phyloP scores from a whole-genome alignment of 768 basidiomycete species.

The Serendipita sp. region DNA sequence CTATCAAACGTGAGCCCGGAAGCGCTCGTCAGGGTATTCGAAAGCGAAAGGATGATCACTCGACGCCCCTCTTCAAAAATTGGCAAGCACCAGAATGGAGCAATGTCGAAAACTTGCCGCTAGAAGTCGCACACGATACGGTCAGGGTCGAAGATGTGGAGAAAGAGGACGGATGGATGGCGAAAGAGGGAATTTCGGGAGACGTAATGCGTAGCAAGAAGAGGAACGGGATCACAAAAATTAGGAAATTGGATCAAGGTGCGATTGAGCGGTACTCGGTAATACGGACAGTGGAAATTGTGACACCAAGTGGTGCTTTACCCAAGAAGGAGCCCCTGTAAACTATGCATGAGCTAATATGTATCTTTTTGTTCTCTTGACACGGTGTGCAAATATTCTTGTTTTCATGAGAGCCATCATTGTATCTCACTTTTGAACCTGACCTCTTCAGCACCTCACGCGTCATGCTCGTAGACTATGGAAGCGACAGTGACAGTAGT shows the following conservation, averaged over 20 bases:
- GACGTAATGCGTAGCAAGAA: constrained; percentile 46
- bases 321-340: constrained; percentile 1
- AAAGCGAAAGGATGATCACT: constrained; percentile 4
- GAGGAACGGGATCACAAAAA: constrained; percentile 57
- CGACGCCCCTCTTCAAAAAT: constrained; percentile 3
- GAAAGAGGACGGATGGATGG: background rate
- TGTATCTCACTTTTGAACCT: background rate
- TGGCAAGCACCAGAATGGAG: constrained; percentile 6
- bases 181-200: constrained; percentile 4
- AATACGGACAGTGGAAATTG: background rate
- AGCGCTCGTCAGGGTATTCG: background rate
- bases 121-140: constrained; percentile 2
- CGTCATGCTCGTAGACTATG: constrained; percentile 14
- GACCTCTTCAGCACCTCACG: background rate
- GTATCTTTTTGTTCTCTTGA: background rate
- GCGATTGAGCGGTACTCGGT: constrained; percentile 3
- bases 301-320: background rate
- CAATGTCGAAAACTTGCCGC: background rate
- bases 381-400: no score
- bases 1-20: background rate
- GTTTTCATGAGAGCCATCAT: no score
- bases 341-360: background rate
- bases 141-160: constrained; percentile 3
- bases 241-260: constrained; percentile 27
- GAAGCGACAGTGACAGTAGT: constrained; percentile 13